Conservation (phyloP, 2,329 filamentous ascomycete genomes). For the Rhynchosporium secalis region DNA sequence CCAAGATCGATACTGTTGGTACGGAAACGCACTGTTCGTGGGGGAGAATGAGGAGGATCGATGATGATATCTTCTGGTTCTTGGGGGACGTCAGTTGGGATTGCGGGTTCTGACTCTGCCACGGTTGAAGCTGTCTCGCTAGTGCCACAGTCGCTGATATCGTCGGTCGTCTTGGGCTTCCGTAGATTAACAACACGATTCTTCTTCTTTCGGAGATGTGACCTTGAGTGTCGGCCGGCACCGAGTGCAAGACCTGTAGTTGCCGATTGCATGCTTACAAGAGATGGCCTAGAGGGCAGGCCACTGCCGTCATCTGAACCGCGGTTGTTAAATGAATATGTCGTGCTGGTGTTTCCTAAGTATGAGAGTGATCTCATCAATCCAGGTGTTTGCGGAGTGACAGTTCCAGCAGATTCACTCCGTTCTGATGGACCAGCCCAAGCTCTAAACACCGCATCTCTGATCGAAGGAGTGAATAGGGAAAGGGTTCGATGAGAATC, state of each 20-base stretch:
- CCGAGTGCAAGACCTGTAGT: conserved; percentile 64
- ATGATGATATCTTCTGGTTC: conserved; percentile 58
- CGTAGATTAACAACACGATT: conserved; percentile 79
- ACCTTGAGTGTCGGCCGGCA: conserved; percentile 56
- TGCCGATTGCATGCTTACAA: conserved; percentile 62
- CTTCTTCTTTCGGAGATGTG: conserved; percentile 75
- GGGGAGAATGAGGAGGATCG: conserved; percentile 52
- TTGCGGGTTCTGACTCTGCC: conserved; percentile 61
- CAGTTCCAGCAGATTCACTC: conserved; percentile 51
- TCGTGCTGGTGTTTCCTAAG: conserved; percentile 54
- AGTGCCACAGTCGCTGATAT: conserved; percentile 53
- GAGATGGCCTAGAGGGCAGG: conserved; percentile 66
- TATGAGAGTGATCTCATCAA: conserved; percentile 66
- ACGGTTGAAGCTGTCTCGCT: conserved; percentile 52
- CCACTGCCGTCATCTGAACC: conserved; percentile 60
- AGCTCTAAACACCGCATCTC: conserved; percentile 86
- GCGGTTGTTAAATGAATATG: conserved; percentile 68
- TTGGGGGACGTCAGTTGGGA: conserved; percentile 58
- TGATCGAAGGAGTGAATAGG: conserved; percentile 86
- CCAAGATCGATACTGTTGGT: conserved; percentile 41
- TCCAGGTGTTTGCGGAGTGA: conserved; percentile 45
- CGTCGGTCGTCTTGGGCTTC: conserved; percentile 52
- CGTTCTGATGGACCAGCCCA: conserved; percentile 81
- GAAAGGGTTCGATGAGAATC: conserved; percentile 90
- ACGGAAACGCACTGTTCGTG: conserved; percentile 40